phyloP scores from a whole-genome alignment of 352 stramenopile genomes.

The Pythium aphanidermatum region DNA sequence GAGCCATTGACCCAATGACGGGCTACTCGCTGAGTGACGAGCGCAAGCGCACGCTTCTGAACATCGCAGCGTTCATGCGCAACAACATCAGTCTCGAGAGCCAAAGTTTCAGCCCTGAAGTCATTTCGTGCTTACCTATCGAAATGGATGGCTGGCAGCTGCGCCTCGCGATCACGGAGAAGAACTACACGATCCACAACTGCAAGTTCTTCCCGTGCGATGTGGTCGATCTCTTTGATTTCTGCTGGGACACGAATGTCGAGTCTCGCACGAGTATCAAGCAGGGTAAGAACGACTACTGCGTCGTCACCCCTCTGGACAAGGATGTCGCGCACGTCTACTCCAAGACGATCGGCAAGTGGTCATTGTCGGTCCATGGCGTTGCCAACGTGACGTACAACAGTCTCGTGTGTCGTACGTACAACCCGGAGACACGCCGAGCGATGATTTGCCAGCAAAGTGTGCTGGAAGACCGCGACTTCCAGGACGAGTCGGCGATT shows the following conservation, averaged over 20 bases:
- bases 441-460: conserved; percentile 83
- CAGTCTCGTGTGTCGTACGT: conserved; percentile 62
- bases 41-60: conserved; percentile 54
- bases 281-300: conserved; percentile 76
- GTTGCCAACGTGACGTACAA: conserved; percentile 86
- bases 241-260: conserved; percentile 84
- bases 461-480: conserved; percentile 77
- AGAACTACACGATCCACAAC: conserved; percentile 88
- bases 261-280: conserved; percentile 71
- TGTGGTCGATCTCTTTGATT: conserved; percentile 73
- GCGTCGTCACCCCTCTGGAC: conserved; percentile 67
- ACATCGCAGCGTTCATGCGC: conserved; percentile 69
- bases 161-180: conserved; percentile 78
- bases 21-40: conserved; percentile 58
- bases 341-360: conserved; percentile 81
- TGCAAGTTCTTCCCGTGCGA: conserved; percentile 83
- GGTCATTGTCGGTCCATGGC: conserved; percentile 76
- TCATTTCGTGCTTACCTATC: conserved; percentile 82
- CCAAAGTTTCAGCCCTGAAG: conserved; percentile 74
- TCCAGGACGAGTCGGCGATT: conserved; percentile 70
- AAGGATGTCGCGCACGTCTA: conserved; percentile 76
- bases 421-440: conserved; percentile 42
- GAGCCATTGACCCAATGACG: conserved; percentile 23
- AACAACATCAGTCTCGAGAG: conserved; percentile 81
- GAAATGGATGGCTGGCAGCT: conserved; percentile 86